These are phyloP conservation scores for Aspergillus awamori DNA, from an alignment of 2,329 filamentous ascomycete genomes.

Conservation along the genomic window DNA sequence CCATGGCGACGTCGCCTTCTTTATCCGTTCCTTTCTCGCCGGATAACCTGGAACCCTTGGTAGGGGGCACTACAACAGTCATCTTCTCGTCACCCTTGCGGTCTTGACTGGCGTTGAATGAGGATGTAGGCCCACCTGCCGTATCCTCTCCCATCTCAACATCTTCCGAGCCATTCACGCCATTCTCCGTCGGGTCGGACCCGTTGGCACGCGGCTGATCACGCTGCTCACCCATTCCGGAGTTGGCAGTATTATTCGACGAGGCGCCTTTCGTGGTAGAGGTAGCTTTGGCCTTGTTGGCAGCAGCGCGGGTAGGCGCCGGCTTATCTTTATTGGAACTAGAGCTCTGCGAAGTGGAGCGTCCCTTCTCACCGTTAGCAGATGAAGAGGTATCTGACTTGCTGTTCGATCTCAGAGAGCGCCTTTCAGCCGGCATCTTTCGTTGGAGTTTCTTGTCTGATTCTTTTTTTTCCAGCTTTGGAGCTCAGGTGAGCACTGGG, in stretches of 20 bases:
- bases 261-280: constrained; percentile 37
- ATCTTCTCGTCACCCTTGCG: constrained; percentile 77
- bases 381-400: constrained; percentile 51
- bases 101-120: constrained; percentile 63
- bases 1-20: constrained; percentile 74
- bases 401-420: constrained; percentile 51
- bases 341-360: constrained; percentile 48
- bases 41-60: constrained; percentile 65
- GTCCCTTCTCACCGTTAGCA: constrained; percentile 51
- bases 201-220: constrained; percentile 70
- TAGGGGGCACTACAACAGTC: constrained; percentile 77
- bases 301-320: constrained; percentile 45
- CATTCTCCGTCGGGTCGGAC: constrained; percentile 70
- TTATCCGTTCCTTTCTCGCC: constrained; percentile 60
- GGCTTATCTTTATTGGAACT: constrained; percentile 50
- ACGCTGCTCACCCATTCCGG: constrained; percentile 66
- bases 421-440: constrained; percentile 53
- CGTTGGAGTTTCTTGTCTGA: constrained; percentile 31
- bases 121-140: constrained; percentile 53
- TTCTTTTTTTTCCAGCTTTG: constrained; percentile 26
- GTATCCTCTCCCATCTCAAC: constrained; percentile 70
- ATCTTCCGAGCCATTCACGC: constrained; percentile 66
- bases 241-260: constrained; percentile 39
- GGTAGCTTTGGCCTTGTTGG: constrained; percentile 43
- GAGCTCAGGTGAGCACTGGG: constrained; percentile 36